Percentiles rank a stretch among this genome's conserved stretches.
Evolutionary conservation across 139 green algal genomes (phyloP).

Genomic region (Auxenochlorella protothecoides): DNA sequence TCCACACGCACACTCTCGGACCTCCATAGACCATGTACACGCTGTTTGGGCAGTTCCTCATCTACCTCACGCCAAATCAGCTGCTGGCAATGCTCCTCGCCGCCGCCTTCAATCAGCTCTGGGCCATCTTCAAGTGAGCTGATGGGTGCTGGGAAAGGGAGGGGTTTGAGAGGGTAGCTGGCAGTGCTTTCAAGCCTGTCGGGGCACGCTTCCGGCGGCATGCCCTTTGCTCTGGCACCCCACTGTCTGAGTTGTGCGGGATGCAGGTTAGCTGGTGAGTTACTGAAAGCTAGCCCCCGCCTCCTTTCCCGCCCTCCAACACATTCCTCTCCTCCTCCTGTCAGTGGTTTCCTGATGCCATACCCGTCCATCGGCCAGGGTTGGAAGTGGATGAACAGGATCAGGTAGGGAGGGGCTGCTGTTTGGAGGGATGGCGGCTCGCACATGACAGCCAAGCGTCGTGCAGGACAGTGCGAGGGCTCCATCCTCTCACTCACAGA

Average conservation of each 20-base stretch:
- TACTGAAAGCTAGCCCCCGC: too few species aligned
- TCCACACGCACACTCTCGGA: not conserved
- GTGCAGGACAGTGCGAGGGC: too few species aligned
- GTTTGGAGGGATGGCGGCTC: too few species aligned
- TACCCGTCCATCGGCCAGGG: constrained; percentile 49
- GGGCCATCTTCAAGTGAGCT: constrained; percentile 30
- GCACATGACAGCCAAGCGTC: too few species aligned
- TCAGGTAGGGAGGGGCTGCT: not conserved
- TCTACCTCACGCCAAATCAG: constrained; percentile 20
- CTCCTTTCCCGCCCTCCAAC: too few species aligned
- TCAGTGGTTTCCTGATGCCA: constrained; percentile 50
- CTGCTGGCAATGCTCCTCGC: constrained; percentile 18
- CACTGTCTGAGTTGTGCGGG: too few species aligned
- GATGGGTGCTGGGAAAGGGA: not conserved
- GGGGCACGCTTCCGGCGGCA: too few species aligned
- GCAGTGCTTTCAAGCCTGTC: too few species aligned
- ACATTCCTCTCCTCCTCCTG: too few species aligned
- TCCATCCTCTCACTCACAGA: too few species aligned
- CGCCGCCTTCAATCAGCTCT: constrained; percentile 36
- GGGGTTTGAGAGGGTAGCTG: not conserved
- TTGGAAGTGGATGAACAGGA: constrained; percentile 55
- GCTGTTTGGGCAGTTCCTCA: constrained; percentile 17
- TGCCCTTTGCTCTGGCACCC: too few species aligned
- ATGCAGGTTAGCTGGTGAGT: too few species aligned
- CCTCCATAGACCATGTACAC: constrained; percentile 6